Percentiles rank a stretch among this genome's conserved stretches.
These are phyloP conservation scores for Nidularia sp. DNA, from an alignment of 768 basidiomycete genomes.

Conservation along the genomic window DNA sequence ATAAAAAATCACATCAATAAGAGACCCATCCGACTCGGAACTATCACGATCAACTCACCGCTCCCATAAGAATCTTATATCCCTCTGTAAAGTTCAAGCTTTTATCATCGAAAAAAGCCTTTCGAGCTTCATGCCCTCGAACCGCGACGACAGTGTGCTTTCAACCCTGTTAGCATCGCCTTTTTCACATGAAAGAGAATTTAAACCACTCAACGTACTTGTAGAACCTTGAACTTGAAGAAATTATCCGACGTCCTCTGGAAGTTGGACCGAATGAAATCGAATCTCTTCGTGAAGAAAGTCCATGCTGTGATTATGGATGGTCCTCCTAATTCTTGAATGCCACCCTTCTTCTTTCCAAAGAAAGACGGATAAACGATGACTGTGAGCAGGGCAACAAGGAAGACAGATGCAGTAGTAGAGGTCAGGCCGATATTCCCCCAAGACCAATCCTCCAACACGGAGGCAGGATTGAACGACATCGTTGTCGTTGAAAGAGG, in stretches of 20 bases:
- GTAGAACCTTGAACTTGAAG: slow-evolving; percentile 24
- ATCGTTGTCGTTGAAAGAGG: no score
- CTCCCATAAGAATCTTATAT: slow-evolving; percentile 26
- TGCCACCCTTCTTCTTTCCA: neutral
- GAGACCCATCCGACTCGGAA: neutral
- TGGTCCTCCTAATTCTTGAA: neutral
- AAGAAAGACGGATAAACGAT: neutral
- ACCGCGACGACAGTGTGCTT: slow-evolving; percentile 15
- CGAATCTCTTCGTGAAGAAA: slow-evolving; percentile 23
- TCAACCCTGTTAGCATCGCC: neutral
- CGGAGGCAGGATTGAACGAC: no score
- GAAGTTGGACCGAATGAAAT: slow-evolving; percentile 20
- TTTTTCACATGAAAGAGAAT: neutral
- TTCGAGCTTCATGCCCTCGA: slow-evolving; percentile 16
- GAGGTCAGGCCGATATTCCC: neutral
- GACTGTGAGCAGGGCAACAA: neutral
- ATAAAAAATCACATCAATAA: neutral
- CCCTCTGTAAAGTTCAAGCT: slow-evolving; percentile 23
- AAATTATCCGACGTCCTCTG: slow-evolving; percentile 14
- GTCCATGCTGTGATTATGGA: slow-evolving; percentile 23
- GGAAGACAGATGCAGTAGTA: neutral
- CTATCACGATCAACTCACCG: slow-evolving; percentile 6
- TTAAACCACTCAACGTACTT: slow-evolving; percentile 10
- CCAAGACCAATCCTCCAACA: no score
- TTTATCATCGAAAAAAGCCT: slow-evolving; percentile 23